Percentiles rank a stretch among this genome's conserved stretches.
phyloP scores from a whole-genome alignment of 148 eudicot species.

The Camellia lanceoleosa region DNA sequence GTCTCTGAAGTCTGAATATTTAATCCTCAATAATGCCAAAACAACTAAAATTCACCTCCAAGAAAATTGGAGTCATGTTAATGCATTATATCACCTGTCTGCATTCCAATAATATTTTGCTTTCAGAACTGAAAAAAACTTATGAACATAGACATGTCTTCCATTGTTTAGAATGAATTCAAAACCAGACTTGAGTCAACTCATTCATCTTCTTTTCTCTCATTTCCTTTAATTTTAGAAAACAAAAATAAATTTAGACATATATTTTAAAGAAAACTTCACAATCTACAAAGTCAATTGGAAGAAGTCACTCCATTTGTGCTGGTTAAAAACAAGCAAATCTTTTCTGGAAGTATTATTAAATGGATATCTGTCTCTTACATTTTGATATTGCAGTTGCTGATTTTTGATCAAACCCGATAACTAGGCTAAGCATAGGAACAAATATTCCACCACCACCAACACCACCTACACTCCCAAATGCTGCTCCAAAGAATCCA shows the following conservation, averaged over 20 bases:
- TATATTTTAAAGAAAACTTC: background rate
- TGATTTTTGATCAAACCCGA: slow-evolving; percentile 94
- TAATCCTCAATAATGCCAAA: background rate
- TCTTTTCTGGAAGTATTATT: background rate
- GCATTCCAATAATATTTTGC: background rate
- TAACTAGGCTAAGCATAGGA: slow-evolving; percentile 81
- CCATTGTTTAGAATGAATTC: background rate
- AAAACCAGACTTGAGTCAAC: background rate
- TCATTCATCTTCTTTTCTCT: background rate
- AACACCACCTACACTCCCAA: slow-evolving; percentile 99
- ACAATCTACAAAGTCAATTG: background rate
- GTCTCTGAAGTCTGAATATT: background rate
- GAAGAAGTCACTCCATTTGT: background rate
- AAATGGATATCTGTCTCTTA: background rate
- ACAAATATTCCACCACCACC: slow-evolving; percentile 98
- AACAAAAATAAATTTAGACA: background rate
- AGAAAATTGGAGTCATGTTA: background rate
- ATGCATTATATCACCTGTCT: background rate
- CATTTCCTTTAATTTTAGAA: background rate
- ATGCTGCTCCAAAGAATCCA: slow-evolving; percentile 89
- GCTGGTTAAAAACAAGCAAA: background rate
- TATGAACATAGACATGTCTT: background rate
- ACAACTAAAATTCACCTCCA: background rate
- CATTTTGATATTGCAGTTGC: slow-evolving; percentile 91
- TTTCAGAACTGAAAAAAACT: background rate